Evolutionary conservation across 371 early-diverging fungal species (phyloP), one percentile per base, ranked within the genome.

Genomic region (Mortierella sp.): DNA sequence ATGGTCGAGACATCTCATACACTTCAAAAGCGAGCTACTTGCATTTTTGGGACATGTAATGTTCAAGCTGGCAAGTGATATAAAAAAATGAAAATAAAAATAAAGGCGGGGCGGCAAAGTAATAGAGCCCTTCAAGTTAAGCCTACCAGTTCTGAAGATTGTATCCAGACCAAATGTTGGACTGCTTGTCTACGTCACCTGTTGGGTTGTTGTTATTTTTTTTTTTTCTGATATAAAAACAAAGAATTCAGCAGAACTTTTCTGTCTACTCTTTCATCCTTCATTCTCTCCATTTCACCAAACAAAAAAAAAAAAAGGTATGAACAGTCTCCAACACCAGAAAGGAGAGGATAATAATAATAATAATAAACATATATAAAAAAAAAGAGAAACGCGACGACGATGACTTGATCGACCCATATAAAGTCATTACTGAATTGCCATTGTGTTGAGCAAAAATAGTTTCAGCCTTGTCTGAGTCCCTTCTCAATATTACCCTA

Each of bases 391-490:
- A 62, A 62, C 7, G 28, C 48, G 64, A 58, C 63, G 33, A 58
- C 64, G 64, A 70, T 58, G 58, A 63, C 70, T 58, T 63, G 64
- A 70, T 81, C 73, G 76, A 76, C 76, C 76, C 69, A 74, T 71
- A 40, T 58, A 38, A 47, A 67, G 76, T 75, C 82, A 69, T 21
- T 53, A 40, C 82, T 81, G 76, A 81, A 81, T 81, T 81, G 63
- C 82, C 65, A 81, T 81, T 81, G 73, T 81, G 82, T 81, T 81
- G 82, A 75, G 55, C 63, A 81, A 53, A 53, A 60, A 70, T 65
- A 75, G 76, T 81, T 81, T 75, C 76, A 81, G 82, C 82, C 82
- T 81, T 81, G 82, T 81, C 82, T 81, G 82, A 81, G 76, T 76
- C 63, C 28, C 28, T 55, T 55, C n/a, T n/a, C n/a, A 4, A 48